Percentiles rank a stretch among this genome's conserved stretches.
phyloP scores from a whole-genome alignment of 345 rosid species.

The Brassica napus region DNA sequence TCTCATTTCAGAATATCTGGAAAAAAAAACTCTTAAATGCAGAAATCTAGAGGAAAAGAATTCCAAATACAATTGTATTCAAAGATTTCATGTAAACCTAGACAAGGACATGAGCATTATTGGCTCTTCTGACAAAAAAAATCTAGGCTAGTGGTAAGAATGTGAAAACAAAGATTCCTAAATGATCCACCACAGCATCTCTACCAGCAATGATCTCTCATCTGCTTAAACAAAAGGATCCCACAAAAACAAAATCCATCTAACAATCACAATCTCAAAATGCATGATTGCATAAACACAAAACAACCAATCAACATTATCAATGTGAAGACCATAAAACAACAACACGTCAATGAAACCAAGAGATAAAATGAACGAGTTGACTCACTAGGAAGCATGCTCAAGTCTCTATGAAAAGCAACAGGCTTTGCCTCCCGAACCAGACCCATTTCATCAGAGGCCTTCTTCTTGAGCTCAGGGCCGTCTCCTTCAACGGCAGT shows the following conservation, averaged over 20 bases:
- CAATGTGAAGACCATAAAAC: background rate
- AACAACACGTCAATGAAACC: conserved; percentile 11
- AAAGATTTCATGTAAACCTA: background rate
- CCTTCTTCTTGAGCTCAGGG: conserved; percentile 43
- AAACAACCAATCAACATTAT: conserved; percentile 29
- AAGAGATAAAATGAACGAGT: conserved; percentile 1
- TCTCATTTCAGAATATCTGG: background rate
- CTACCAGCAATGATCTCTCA: background rate
- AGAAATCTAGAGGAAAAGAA: background rate
- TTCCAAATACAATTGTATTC: background rate
- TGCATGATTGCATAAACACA: conserved; percentile 5
- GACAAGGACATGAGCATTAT: conserved; percentile 22
- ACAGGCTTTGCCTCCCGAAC: conserved; percentile 39
- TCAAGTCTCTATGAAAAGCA: conserved; percentile 68
- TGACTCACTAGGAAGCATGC: conserved; percentile 84
- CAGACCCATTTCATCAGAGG: conserved; percentile 48
- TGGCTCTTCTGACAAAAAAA: background rate
- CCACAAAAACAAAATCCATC: conserved; percentile 12
- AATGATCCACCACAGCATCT: conserved; percentile 17
- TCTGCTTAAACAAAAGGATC: conserved; percentile 24
- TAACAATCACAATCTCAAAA: conserved; percentile 2
- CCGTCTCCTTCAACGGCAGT: conserved; percentile 63
- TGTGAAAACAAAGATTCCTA: conserved; percentile 10
- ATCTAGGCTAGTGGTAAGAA: conserved; percentile 2
- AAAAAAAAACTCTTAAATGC: background rate